Conservation (phyloP, 352 stramenopile genomes). For the Globisporangium recalcitrans region DNA sequence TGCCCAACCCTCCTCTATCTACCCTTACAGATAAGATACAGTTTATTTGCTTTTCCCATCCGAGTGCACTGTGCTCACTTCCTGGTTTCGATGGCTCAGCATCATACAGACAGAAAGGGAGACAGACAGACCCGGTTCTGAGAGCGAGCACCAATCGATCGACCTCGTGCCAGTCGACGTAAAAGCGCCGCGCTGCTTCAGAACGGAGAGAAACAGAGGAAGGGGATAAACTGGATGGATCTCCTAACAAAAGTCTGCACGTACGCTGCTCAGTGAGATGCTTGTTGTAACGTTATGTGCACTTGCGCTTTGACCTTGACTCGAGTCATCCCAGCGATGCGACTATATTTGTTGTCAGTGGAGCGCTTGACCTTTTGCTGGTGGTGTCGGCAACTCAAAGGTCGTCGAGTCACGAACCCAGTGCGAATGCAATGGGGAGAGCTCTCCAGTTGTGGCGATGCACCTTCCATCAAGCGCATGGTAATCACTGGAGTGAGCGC, state of each 20-base stretch:
- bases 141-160: neutral
- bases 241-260: neutral
- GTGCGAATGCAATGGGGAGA: neutral
- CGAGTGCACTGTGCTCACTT: neutral
- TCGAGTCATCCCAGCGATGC: neutral
- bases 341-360: neutral
- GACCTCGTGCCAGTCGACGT: neutral
- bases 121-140: neutral
- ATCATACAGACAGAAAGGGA: neutral
- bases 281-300: neutral
- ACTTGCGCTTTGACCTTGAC: neutral
- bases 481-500: neutral
- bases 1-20: neutral
- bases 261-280: neutral
- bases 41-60: neutral
- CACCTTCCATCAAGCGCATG: neutral
- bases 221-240: neutral
- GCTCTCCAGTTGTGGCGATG: neutral
- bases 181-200: neutral
- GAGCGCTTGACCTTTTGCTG: neutral
- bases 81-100: neutral
- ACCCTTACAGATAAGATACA: neutral
- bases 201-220: neutral
- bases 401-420: neutral
- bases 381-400: neutral